Conservation (phyloP, 768 basidiomycete genomes). For the Coprinopsis cinerea region DNA sequence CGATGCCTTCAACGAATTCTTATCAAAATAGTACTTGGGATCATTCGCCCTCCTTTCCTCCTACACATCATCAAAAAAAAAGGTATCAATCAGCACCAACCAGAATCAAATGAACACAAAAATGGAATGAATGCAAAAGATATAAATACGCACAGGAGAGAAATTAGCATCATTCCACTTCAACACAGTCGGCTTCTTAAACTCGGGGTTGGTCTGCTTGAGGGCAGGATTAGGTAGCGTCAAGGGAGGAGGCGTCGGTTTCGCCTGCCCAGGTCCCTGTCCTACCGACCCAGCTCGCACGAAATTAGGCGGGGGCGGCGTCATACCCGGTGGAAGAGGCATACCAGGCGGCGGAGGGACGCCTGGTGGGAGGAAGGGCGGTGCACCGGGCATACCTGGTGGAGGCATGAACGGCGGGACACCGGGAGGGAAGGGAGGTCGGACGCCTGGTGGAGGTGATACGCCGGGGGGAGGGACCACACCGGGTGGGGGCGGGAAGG, state of each 20-base stretch:
- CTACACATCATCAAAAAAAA: slow-evolving; percentile 28
- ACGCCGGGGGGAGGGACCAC: slow-evolving; percentile 13
- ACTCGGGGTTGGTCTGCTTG: slow-evolving; percentile 61
- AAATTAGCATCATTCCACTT: slow-evolving; percentile 77
- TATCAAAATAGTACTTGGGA: slow-evolving; percentile 53
- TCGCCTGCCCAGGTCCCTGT: slow-evolving; percentile 11
- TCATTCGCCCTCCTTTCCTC: slow-evolving; percentile 72
- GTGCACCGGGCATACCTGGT: slow-evolving; percentile 7
- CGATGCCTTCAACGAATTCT: slow-evolving; percentile 14
- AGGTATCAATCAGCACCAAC: neutral
- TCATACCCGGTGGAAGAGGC: neutral
- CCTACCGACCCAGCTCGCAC: slow-evolving; percentile 11
- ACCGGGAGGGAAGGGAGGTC: slow-evolving; percentile 1
- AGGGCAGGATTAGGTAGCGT: slow-evolving; percentile 52
- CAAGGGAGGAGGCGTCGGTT: slow-evolving; percentile 25
- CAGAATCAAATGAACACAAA: neutral
- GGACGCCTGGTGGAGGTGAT: neutral
- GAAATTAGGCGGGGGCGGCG: slow-evolving; percentile 14
- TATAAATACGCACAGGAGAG: slow-evolving; percentile 53
- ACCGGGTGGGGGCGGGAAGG: neutral
- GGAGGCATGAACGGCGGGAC: neutral
- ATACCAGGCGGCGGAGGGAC: slow-evolving; percentile 1
- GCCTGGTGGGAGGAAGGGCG: slow-evolving; percentile 11
- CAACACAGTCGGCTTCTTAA: slow-evolving; percentile 71
- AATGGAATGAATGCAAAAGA: neutral